A percentile compares a stretch with the other conserved stretches of the same genome.
Evolutionary conservation across 2,329 filamentous ascomycete species (phyloP).

Genomic region (Fusarium sp.): DNA sequence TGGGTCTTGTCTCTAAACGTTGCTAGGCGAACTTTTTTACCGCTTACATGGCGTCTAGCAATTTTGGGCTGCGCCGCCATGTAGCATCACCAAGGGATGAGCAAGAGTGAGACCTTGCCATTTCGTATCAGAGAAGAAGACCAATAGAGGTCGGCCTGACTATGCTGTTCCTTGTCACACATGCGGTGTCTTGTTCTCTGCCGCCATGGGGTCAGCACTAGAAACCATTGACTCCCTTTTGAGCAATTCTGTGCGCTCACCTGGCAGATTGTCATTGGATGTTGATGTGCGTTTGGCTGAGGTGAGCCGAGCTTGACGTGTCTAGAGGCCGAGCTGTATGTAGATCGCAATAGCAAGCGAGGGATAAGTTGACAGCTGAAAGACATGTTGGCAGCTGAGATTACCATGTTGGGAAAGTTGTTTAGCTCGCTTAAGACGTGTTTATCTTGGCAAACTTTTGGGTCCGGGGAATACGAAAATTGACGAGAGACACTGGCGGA

Average conservation of each 20-base stretch:
- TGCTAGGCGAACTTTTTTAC: background rate
- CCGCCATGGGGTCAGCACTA: conserved; percentile 23
- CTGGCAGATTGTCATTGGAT: conserved; percentile 24
- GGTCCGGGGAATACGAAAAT: background rate
- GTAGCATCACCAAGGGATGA: conserved; percentile 1
- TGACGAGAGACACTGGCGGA: background rate
- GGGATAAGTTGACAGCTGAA: background rate
- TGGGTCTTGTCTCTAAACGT: background rate
- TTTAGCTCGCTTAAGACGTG: background rate
- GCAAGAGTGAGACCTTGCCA: background rate
- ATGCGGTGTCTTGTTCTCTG: background rate
- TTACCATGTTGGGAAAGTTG: background rate
- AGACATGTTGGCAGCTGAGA: background rate
- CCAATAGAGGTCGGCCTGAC: background rate
- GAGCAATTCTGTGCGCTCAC: background rate
- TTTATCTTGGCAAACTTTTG: background rate
- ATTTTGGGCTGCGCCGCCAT: background rate
- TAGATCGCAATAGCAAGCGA: background rate
- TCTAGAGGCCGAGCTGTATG: background rate
- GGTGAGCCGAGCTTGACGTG: conserved; percentile 12
- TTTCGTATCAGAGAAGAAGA: background rate
- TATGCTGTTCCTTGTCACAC: background rate
- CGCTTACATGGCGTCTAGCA: background rate
- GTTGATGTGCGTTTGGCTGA: conserved; percentile 9
- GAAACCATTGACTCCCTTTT: background rate